Conservation (phyloP, 768 basidiomycete genomes). For the Cubamyces lactineus region DNA sequence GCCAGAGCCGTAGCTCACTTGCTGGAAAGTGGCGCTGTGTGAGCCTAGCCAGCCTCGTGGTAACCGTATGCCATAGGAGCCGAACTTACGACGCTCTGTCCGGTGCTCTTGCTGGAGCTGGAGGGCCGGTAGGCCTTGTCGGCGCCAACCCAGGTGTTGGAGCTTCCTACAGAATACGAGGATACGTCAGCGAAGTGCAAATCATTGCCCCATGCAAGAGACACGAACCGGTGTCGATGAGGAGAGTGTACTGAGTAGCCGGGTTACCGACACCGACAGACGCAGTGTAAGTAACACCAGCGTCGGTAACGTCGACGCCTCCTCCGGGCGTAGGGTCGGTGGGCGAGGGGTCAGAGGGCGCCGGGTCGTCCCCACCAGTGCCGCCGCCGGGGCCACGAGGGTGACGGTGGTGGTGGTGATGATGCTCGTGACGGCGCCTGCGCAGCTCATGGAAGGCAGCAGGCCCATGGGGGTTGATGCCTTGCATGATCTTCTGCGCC, state of each 20-base stretch:
- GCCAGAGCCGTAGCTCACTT: constrained; percentile 58
- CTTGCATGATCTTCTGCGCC: constrained; percentile 57
- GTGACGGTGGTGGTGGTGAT: constrained; percentile 25
- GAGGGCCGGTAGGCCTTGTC: constrained; percentile 49
- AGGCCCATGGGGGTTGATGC: constrained; percentile 59
- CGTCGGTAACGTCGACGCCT: constrained; percentile 60
- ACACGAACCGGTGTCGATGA: constrained; percentile 58
- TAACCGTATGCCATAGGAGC: constrained; percentile 34
- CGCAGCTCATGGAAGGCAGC: constrained; percentile 36
- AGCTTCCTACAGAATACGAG: constrained; percentile 40
- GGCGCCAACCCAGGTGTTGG: constrained; percentile 63
- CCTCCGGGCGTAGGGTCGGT: constrained; percentile 25
- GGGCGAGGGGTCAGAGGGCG: constrained; percentile 18
- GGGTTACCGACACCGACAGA: constrained; percentile 56
- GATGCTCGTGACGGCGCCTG: constrained; percentile 31
- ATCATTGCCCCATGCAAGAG: background rate
- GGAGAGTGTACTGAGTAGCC: constrained; percentile 50
- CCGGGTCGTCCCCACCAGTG: constrained; percentile 21
- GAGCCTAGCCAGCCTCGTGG: background rate
- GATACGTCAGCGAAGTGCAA: background rate
- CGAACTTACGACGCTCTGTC: constrained; percentile 36
- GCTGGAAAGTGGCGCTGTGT: constrained; percentile 35
- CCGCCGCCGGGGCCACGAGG: constrained; percentile 20
- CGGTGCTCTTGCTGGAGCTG: constrained; percentile 47
- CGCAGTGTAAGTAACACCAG: constrained; percentile 59